Base-by-base conservation (phyloP, 257 asterid genomes). In the Fraxinus anomala region DNA sequence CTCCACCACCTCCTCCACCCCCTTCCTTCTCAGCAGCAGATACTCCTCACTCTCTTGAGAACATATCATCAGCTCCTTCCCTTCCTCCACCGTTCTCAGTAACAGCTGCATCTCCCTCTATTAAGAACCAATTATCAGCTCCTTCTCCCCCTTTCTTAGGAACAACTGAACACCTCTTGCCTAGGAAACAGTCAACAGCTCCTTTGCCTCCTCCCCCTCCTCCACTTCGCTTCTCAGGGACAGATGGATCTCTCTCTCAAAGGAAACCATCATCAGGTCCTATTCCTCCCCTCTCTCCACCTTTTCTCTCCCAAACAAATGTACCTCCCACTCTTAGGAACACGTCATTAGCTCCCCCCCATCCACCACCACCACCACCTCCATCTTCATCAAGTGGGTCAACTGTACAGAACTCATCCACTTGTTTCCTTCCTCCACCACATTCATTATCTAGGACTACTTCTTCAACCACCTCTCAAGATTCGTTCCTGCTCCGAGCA, bases 281-380 rank as follows among this genome's bases (percentile, higher is more conserved):
- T 1, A 40, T 26, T 37, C 76, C 68, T 77, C 69, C 76, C 61
- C 44, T 74, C 76, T 68, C 86, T 24, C 44, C 79, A 19, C 63
- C 74, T 23, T 16, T 13, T 63, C 36, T 63, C 69, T 63, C 17
- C 51, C 61, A 34, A 21, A 67, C 73, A 24, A 69, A 74, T 31
- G 59, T 68, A 30, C 70, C 81, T 26, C 7, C 75, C 33, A 30
- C 37, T 72, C 8, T 11, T 40, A 5, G 23, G 75, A 51, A 70
- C 36, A 36, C 17, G 31, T 23, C 34, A 40, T 40, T 21, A 17
- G 26, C 85, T 10, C 19, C 70, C 19, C 23, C 77, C 0, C 77
- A 79, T 1, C 69, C 69, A 63, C 69, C 86, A 24, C 82, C 78
- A 8, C 67, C 67, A 24, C 79, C 86, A 9, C 79, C 85, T 33